Evolutionary conservation across 106 monocot species (phyloP).

Genomic region (Dendrobium nobile): DNA sequence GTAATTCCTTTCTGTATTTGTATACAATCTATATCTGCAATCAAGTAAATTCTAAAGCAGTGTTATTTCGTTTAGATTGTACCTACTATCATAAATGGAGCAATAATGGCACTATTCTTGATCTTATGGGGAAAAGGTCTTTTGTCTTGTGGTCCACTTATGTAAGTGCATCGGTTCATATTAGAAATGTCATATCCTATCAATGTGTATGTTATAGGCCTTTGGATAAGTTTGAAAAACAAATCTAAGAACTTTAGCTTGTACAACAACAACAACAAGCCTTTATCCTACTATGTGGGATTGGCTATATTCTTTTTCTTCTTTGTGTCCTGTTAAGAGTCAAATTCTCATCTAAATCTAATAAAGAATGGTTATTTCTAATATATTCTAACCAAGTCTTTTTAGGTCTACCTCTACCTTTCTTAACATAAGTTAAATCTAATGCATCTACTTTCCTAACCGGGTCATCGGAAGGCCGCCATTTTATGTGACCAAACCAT

Average conservation of each 20-base stretch:
- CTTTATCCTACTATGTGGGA: too few species aligned
- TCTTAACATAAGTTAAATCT: too few species aligned
- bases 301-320: too few species aligned
- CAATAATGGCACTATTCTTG: slow-evolving; percentile 82
- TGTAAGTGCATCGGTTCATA: slow-evolving; percentile 46
- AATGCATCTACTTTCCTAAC: too few species aligned
- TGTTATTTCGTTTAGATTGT: slow-evolving; percentile 48
- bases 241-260: background rate
- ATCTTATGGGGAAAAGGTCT: slow-evolving; percentile 94
- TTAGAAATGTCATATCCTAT: background rate
- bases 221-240: background rate
- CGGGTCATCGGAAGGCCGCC: too few species aligned
- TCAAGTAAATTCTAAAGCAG: slow-evolving; percentile 12
- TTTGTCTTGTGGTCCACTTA: slow-evolving; percentile 74
- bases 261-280: too few species aligned
- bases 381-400: too few species aligned
- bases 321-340: too few species aligned
- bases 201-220: background rate
- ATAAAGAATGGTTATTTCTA: too few species aligned
- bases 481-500: too few species aligned
- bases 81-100: slow-evolving; percentile 91
- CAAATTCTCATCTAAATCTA: too few species aligned
- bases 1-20: background rate
- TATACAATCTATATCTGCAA: background rate
- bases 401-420: too few species aligned